Evolutionary conservation across 1,284 basidiomycete genomes (phyloP).

Genomic region (Papiliotrema terrestris): DNA sequence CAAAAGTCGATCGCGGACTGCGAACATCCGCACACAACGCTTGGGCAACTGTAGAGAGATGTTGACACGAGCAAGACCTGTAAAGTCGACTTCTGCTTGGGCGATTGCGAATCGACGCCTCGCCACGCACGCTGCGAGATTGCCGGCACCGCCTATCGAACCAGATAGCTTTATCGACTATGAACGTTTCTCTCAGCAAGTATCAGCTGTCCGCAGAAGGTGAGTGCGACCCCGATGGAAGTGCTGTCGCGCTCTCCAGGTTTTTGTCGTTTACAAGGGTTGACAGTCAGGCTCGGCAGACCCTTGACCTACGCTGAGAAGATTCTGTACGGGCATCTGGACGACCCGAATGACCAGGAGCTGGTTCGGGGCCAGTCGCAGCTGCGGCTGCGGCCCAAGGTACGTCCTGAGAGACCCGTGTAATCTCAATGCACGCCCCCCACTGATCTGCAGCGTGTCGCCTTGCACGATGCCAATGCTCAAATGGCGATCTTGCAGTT

Average conservation of each 20-base stretch:
- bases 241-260: no score
- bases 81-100: no score
- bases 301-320: conserved; percentile 97
- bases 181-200: conserved; percentile 93
- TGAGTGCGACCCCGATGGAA: no score
- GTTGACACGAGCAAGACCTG: no score
- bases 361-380: conserved; percentile 84
- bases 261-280: no score
- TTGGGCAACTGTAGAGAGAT: no score
- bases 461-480: conserved; percentile 98
- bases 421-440: neutral
- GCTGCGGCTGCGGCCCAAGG: conserved; percentile 92
- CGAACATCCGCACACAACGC: no score
- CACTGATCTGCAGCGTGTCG: conserved; percentile 70
- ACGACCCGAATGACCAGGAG: conserved; percentile 86
- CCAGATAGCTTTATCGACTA: conserved; percentile 84
- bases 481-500: conserved; percentile 99
- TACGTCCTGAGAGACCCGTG: conserved; percentile 55
- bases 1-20: no score
- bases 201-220: conserved; percentile 75
- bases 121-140: no score
- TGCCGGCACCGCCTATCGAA: no score
- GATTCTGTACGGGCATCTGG: conserved; percentile 96
- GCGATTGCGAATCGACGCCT: no score
- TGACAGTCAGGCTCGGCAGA: conserved; percentile 83